These are phyloP conservation scores for Bacterosira constricta DNA, from an alignment of 108 stramenopile genomes.

Conservation along the genomic window DNA sequence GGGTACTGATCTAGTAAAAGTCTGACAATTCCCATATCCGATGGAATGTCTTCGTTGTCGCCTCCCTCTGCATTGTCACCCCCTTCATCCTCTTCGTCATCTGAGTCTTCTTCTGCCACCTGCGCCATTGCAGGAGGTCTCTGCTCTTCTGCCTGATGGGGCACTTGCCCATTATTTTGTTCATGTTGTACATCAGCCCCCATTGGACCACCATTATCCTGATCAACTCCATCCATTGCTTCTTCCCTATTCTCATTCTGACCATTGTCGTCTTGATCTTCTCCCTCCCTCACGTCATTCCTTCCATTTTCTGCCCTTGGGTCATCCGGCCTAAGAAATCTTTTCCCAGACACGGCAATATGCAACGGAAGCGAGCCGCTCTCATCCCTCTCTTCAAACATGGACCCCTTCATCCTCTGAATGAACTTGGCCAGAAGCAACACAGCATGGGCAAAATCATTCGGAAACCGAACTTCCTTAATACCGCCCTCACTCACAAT, in stretches of 20 bases:
- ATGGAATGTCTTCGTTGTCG: slow-evolving; percentile 8
- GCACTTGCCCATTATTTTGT: slow-evolving; percentile 1
- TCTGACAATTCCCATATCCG: slow-evolving; percentile 35
- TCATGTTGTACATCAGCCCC: not conserved
- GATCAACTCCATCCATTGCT: slow-evolving; percentile 9
- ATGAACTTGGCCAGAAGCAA: slow-evolving; percentile 39
- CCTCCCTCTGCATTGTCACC: slow-evolving; percentile 12
- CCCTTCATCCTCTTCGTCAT: slow-evolving; percentile 14
- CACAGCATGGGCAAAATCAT: slow-evolving; percentile 38
- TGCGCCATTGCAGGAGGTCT: not conserved
- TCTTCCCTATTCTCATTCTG: slow-evolving; percentile 1
- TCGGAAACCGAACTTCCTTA: slow-evolving; percentile 30
- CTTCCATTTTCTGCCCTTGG: not conserved
- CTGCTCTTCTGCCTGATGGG: not conserved
- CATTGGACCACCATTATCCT: not conserved
- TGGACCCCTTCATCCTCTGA: slow-evolving; percentile 15
- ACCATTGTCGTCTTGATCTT: not conserved
- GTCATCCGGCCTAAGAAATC: slow-evolving; percentile 11
- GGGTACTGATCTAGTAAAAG: slow-evolving; percentile 42
- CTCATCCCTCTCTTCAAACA: slow-evolving; percentile 49
- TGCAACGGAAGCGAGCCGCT: slow-evolving; percentile 41
- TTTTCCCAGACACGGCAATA: slow-evolving; percentile 39
- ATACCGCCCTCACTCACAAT: slow-evolving; percentile 26
- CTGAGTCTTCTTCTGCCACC: slow-evolving; percentile 3
- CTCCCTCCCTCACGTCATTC: not conserved